These are phyloP conservation scores for Podospora fimiseda DNA, from an alignment of 495 filamentous ascomycete species.

Conservation along the genomic window DNA sequence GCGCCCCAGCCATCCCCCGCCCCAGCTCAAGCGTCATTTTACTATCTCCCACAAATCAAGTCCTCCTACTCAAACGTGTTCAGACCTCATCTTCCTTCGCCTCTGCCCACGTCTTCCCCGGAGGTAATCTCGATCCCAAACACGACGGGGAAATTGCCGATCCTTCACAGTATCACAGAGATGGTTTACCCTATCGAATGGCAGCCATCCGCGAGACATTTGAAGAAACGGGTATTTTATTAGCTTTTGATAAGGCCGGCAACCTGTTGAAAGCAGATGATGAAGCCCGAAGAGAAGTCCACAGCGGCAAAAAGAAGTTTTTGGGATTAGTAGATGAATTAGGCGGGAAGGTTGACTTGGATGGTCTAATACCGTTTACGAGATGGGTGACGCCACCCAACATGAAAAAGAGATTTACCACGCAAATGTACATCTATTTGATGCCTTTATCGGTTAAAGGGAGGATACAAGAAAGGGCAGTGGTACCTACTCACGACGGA, in stretches of 20 bases:
- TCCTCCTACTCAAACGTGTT: conserved; percentile 83
- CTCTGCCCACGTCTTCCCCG: conserved; percentile 92
- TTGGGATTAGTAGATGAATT: conserved; percentile 55
- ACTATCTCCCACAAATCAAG: conserved; percentile 76
- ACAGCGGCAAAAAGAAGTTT: conserved; percentile 54
- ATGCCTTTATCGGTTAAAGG: conserved; percentile 51
- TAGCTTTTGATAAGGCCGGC: conserved; percentile 41
- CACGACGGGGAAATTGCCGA: conserved; percentile 60
- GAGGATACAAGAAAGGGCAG: background rate
- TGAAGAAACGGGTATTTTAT: conserved; percentile 86
- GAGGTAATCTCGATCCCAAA: conserved; percentile 70
- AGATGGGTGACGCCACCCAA: conserved; percentile 81
- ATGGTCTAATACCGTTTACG: conserved; percentile 73
- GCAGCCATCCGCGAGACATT: conserved; percentile 88
- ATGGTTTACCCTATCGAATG: conserved; percentile 61
- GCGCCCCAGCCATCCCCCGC: background rate
- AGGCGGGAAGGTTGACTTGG: conserved; percentile 62
- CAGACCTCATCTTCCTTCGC: conserved; percentile 75
- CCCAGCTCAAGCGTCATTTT: conserved; percentile 56
- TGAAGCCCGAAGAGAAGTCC: conserved; percentile 59
- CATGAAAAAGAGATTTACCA: conserved; percentile 70
- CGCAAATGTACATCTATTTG: conserved; percentile 95
- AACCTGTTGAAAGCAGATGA: conserved; percentile 51
- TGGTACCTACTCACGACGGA: conserved; percentile 65
- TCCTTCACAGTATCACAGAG: conserved; percentile 49